Evolutionary conservation across 371 early-diverging fungal genomes (phyloP).

Genomic region (Blakeslea trispora): DNA sequence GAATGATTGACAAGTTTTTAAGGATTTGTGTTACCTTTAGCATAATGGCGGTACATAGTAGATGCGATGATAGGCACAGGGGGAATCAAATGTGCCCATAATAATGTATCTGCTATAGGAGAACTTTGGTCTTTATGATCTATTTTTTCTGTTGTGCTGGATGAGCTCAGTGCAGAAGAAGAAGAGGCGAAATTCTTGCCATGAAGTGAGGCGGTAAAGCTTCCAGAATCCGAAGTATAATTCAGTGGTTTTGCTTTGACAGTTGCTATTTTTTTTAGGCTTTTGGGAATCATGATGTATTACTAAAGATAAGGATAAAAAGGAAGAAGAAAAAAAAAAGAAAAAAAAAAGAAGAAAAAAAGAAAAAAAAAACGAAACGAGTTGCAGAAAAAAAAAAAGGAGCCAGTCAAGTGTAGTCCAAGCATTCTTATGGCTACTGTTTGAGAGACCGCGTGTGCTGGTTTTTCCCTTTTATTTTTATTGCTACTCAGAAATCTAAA

Average conservation of each 20-base stretch:
- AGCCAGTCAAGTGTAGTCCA: too few relatives aligned
- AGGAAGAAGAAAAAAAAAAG: slow-evolving; percentile 6
- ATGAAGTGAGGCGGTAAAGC: slow-evolving; percentile 6
- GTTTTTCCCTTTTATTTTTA: too few relatives aligned
- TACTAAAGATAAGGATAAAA: slow-evolving; percentile 1
- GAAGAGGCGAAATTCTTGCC: slow-evolving; percentile 1
- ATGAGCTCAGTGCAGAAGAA: neutral
- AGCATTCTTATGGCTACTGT: too few relatives aligned
- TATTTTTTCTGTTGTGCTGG: neutral
- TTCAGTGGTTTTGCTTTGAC: slow-evolving; percentile 10
- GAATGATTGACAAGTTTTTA: neutral
- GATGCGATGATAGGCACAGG: slow-evolving; percentile 27
- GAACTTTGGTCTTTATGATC: neutral
- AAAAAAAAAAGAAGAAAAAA: neutral
- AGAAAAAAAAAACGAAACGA: too few relatives aligned
- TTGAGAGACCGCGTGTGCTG: too few relatives aligned
- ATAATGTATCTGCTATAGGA: slow-evolving; percentile 16
- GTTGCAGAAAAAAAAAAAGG: too few relatives aligned
- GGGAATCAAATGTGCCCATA: slow-evolving; percentile 25
- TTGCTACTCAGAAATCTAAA: too few relatives aligned
- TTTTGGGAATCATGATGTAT: slow-evolving; percentile 8
- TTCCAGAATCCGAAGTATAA: slow-evolving; percentile 2
- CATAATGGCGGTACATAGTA: slow-evolving; percentile 26
- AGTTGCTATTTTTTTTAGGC: slow-evolving; percentile 10
- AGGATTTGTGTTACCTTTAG: slow-evolving; percentile 18